Base-by-base conservation (phyloP, 2,329 filamentous ascomycete species). In the Monosporascus cannonballus region DNA sequence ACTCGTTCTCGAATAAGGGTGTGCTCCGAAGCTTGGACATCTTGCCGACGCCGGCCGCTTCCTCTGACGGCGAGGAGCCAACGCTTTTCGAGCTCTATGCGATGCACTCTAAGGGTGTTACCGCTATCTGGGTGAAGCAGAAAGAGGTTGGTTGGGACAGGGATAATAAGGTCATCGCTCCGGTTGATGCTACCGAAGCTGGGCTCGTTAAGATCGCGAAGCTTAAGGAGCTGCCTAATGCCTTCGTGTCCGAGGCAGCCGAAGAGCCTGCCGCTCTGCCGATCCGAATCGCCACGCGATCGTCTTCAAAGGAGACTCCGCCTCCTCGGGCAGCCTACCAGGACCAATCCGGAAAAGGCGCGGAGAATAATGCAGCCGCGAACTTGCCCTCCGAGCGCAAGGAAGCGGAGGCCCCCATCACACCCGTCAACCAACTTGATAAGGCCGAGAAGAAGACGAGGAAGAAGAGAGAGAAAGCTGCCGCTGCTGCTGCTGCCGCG, bases 101-200 rank as follows among this genome's bases (percentile, higher is more conserved):
- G 34, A 96, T 96, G 87, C 93, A 99, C 70, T 96, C 94, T 11
- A 95, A 91, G 73, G 94, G 94, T 56, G 91, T 97, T n/a, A 92
- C 92, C 18, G 93, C 89, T 63, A 69, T 97, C 50, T 85, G 85
- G 58, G 84, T 99, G 68, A 93, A 88, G 69, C 90, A 93, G 67
- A 83, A 86, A 49, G 93, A 97, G 70, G 77, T 99, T 48, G 94
- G 95, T 30, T 97, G 92, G 92, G 87, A 86, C 61, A 83, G 84
- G 61, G 90, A 96, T 56, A 93, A 91, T 71, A 96, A 95, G 75
- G 89, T 96, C 50, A 76, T 96, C 39, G 76, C 86, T 51, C 80
- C 87, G 0, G 82, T 94, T 39, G 85, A 96, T 69, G 92, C 90
- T 2, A 78, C 90, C 45, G 78, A 86, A 50, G 79, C 84, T 51